A percentile compares a stretch with the other conserved stretches of the same genome.
Evolutionary conservation across 805 yeast genomes (phyloP).

Genomic region (Nakazawaea sp.): DNA sequence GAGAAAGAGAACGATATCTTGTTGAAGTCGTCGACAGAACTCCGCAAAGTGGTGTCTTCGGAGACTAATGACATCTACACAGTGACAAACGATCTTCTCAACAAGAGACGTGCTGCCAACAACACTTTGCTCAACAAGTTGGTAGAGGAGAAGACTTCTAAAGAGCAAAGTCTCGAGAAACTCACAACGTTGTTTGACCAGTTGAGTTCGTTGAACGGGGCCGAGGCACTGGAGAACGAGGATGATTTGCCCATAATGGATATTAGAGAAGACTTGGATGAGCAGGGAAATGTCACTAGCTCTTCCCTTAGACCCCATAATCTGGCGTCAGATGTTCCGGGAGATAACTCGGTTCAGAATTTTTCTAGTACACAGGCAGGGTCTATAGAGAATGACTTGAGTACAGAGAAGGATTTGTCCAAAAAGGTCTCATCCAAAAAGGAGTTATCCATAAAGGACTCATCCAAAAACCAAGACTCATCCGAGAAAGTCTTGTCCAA

Average conservation of each 20-base stretch:
- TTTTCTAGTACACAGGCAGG: no score
- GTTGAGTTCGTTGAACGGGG: slow-evolving; percentile 11
- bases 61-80: slow-evolving; percentile 4
- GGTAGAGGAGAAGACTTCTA: slow-evolving; percentile 9
- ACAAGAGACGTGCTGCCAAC: slow-evolving; percentile 1
- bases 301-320: slow-evolving; percentile 9
- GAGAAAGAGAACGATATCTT: slow-evolving; percentile 30
- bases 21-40: slow-evolving; percentile 6
- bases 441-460: neutral
- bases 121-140: slow-evolving; percentile 4
- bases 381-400: neutral
- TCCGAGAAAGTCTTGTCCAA: neutral
- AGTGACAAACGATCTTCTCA: slow-evolving; percentile 4
- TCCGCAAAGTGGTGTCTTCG: slow-evolving; percentile 5
- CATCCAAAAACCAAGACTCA: neutral
- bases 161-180: slow-evolving; percentile 20
- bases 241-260: slow-evolving; percentile 26
- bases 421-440: neutral
- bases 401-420: neutral
- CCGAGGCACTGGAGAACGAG: slow-evolving; percentile 19
- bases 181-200: slow-evolving; percentile 20
- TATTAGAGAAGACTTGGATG: slow-evolving; percentile 75
- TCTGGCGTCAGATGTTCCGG: no score
- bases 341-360: no score
- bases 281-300: slow-evolving; percentile 48